Base-by-base conservation (phyloP, 2,329 filamentous ascomycete species). In the Penicillium sp. region DNA sequence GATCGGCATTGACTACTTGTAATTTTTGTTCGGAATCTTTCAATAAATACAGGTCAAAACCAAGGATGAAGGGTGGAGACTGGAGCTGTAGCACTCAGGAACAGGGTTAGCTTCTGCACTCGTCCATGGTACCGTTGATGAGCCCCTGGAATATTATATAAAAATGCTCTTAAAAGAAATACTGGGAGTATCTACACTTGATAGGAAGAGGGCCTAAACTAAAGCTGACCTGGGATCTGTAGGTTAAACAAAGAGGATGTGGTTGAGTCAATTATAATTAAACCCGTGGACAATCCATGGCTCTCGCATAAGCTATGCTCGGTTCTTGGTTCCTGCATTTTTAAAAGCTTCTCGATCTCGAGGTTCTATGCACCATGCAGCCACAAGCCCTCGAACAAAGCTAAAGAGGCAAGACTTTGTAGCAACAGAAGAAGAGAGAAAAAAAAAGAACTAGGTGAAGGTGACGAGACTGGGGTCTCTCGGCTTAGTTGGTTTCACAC, bases 51-150 rank as follows among this genome's bases (percentile, higher is more conserved):
- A 17, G 17, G 42, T 17, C 41, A n/a, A 31, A 53, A 61, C 55
- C 56, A 55, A 52, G 60, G 57, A 50, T 45, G 40, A 45, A 4
- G 9, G 11, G 57, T 64, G 63, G 61, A 47, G 52, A 54, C 41
- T 48, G 30, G 30, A 58, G 49, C 52, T 44, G 17, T 25, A 44
- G 25, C 16, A 38, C 41, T 61, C 67, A 70, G 68, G 68, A 70
- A 70, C 68, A 69, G 68, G 67, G 35, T 50, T 69, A 69, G 67
- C 59, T 66, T 50, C 43, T 33, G 22, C 19, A 19, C 26, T 42
- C 11, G n/a, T 30, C 60, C 53, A 52, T 64, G 61, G 61, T 65
- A 60, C 60, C 19, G 44, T 25, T 54, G 55, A 65, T 61, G 59
- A 62, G 50, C 47, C 53, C 51, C 51, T 53, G 50, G 28, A 46